Base-by-base conservation (phyloP, 805 yeast genomes). In the Candida golubevii region DNA sequence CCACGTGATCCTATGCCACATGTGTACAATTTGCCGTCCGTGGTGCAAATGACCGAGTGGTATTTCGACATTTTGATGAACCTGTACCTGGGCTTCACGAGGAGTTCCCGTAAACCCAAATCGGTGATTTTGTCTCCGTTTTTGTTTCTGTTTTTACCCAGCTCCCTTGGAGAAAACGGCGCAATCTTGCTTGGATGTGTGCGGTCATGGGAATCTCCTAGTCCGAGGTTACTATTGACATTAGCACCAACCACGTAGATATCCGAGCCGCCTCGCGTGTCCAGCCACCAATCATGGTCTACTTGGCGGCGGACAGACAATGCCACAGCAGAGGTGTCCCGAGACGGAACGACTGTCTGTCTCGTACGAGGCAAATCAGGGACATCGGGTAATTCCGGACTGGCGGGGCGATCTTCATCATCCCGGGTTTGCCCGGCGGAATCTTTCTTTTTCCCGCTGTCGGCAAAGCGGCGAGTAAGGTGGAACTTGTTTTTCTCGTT, bases 1-100 rank as follows among this genome's bases (percentile, higher is more conserved):
- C 95, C 95, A 39, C 84, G 67, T 1, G 83, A 70, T 6, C 85
- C 83, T 33, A 78, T 71, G 0, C 96, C 96, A 44, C 85, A 75
- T 0, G 83, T 66, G 47, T 66, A 79, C 0, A 88, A 52, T 39
- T 75, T 72, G 7, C 78, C 78, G 31, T 77, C 79, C 12, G 72
- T 67, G 0, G 90, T 82, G 7, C 83, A 51, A 0, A 83, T 58
- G 1, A 83, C 61, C 0, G 88, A 74, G 57, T 87, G 95, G 53
- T 79, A 77, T 56, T 80, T 84, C 2, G 90, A 79, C 50, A 86
- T 63, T 18, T 60, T 63, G 2, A 83, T 59, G 32, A 72, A 69
- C 35, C 65, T 67, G 42, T 80, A 69, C 28, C 83, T 60, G 28
- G 78, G 80, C 47, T 58, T 65, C 6, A 34, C 38, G 26, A 66